Evolutionary conservation across 345 rosid genomes (phyloP), one percentile per base, ranked within the genome.

Genomic region (Rhodamnia argentea): DNA sequence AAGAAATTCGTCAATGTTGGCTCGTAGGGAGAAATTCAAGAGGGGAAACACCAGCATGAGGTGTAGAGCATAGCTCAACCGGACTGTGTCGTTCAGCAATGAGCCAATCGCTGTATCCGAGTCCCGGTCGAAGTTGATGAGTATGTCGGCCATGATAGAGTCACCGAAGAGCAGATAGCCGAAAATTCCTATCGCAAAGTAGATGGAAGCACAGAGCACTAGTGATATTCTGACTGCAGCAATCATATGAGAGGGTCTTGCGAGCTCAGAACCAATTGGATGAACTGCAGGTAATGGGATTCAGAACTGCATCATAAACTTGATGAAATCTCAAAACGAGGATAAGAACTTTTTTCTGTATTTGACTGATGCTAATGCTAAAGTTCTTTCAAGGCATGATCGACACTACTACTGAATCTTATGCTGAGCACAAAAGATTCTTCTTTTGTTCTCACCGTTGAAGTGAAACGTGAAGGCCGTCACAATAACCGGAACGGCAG

Each of bases 401-500:
- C 13, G 3, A 70, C 78, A 32, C 47, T 4, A 18, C 78, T 18
- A 37, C 5, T 2, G 13, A 18, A 70, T 70, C 47, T 70, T 70
- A 7, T 64, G 20, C 76, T 16, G 44, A 64, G 42, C 13, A 12
- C 23, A 64, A 64, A 64, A 64, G 47, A 32, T 32, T 32, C 44
- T 32, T 64, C 47, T 24, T 51, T 37, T 82, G 27, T 87, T 88
- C 91, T 90, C 82, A 94, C 98, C 96, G 86, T 96, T 97, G 88
- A 96, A 97, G 89, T 97, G 99, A 88, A 96, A 97, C 5, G 96
- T 95, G 91, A 96, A 97, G 86, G 98, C 96, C 27, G 97, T 96
- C 9, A 97, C 97, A 23, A 96, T 93, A n/a, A 96, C 95, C 0
- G 99, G 99, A 50, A 95, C 96, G 51, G 96, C 96, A 37, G 98